A percentile compares a stretch with the other conserved stretches of the same genome.
These are phyloP conservation scores for Chrysosporium keratinophilum DNA, from an alignment of 2,329 filamentous ascomycete genomes.

Conservation along the genomic window DNA sequence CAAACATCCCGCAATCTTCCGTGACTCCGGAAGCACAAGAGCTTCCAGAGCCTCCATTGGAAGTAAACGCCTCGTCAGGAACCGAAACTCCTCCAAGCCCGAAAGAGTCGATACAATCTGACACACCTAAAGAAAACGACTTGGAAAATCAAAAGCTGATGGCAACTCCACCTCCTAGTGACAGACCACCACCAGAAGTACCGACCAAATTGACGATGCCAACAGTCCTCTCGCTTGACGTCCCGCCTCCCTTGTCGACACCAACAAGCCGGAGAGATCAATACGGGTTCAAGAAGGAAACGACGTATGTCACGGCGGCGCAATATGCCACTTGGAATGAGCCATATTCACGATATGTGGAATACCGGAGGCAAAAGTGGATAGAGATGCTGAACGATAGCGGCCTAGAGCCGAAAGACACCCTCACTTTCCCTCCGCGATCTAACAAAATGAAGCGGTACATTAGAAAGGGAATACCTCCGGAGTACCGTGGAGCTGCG, in stretches of 20 bases:
- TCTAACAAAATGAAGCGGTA: slow-evolving; percentile 80
- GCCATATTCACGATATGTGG: slow-evolving; percentile 63
- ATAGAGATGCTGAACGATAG: slow-evolving; percentile 63
- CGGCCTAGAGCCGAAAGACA: slow-evolving; percentile 59
- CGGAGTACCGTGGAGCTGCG: slow-evolving; percentile 85
- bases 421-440: slow-evolving; percentile 66
- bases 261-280: slow-evolving; percentile 52
- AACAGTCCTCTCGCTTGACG: slow-evolving; percentile 26
- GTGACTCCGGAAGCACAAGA: neutral
- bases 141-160: neutral
- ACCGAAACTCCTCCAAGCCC: neutral
- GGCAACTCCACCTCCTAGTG: neutral
- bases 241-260: slow-evolving; percentile 29
- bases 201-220: slow-evolving; percentile 5
- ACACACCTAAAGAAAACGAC: neutral
- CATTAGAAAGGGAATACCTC: slow-evolving; percentile 83
- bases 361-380: slow-evolving; percentile 73
- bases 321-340: slow-evolving; percentile 76
- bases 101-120: neutral
- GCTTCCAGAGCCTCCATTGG: neutral
- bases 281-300: slow-evolving; percentile 86
- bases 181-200: neutral
- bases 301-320: slow-evolving; percentile 62
- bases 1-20: neutral
- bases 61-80: neutral